A percentile compares a stretch with the other conserved stretches of the same genome.
Evolutionary conservation across 805 yeast genomes (phyloP).

Genomic region (Dipodascopsis tothii): DNA sequence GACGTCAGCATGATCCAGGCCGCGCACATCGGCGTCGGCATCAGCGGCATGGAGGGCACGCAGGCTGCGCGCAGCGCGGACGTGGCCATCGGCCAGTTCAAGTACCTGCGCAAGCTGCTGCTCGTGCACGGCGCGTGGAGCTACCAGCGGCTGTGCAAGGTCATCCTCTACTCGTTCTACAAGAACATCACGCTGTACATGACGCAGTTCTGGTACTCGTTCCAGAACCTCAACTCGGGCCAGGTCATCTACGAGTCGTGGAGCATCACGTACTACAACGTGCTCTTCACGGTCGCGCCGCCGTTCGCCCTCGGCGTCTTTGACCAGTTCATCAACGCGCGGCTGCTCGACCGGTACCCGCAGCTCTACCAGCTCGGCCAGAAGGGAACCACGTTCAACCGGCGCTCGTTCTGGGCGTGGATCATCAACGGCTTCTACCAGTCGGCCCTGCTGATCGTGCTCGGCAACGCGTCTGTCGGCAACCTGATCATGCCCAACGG

Average conservation of each 20-base stretch:
- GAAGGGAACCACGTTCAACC: conserved; percentile 78
- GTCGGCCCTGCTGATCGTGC: conserved; percentile 73
- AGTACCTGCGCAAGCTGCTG: conserved; percentile 69
- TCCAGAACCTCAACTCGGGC: conserved; percentile 86
- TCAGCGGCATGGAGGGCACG: conserved; percentile 98
- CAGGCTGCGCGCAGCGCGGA: conserved; percentile 99
- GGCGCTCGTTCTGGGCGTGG: conserved; percentile 95
- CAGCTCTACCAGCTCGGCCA: conserved; percentile 89
- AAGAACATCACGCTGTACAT: conserved; percentile 90
- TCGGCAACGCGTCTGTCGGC: conserved; percentile 60
- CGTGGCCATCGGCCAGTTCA: conserved; percentile 92
- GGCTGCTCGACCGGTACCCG: conserved; percentile 84
- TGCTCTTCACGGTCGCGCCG: conserved; percentile 86
- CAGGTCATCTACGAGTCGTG: conserved; percentile 95
- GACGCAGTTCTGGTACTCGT: conserved; percentile 98
- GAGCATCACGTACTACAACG: conserved; percentile 94
- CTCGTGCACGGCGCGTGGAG: conserved; percentile 98
- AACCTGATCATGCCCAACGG: conserved; percentile 63
- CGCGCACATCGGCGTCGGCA: conserved; percentile 98
- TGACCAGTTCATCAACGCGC: conserved; percentile 90
- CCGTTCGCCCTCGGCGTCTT: conserved; percentile 94
- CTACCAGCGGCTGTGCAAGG: conserved; percentile 86
- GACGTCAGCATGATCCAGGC: conserved; percentile 99
- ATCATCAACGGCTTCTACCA: conserved; percentile 91
- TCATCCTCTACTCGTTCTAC: conserved; percentile 89